Conservation (phyloP, 495 filamentous ascomycete species). For the Xylaria longipes region DNA sequence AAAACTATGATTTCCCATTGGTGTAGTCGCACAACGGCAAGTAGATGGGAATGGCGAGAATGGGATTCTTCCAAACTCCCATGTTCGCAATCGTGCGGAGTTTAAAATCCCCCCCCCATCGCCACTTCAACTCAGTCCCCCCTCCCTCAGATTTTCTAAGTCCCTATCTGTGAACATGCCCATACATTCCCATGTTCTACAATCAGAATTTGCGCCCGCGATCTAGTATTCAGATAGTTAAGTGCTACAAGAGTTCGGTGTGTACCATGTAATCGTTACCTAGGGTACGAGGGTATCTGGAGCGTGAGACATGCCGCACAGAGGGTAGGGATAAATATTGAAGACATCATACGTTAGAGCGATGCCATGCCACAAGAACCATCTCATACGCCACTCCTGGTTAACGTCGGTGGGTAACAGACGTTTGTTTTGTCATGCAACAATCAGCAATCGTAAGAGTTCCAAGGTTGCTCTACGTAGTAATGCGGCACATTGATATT, state of each 20-base stretch:
- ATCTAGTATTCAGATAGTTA: background rate
- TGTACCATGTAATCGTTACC: background rate
- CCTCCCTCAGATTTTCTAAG: background rate
- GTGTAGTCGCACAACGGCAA: slow-evolving; percentile 10
- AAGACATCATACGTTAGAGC: background rate
- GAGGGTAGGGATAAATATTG: background rate
- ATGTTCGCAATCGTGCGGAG: slow-evolving; percentile 16
- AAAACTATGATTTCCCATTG: no score
- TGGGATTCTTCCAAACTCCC: slow-evolving; percentile 29
- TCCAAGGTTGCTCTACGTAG: no score
- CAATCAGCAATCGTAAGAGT: background rate
- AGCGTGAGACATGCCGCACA: background rate
- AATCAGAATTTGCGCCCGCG: background rate
- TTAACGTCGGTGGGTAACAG: slow-evolving; percentile 2
- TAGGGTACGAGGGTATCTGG: background rate
- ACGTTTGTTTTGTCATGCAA: background rate
- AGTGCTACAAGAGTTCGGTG: background rate
- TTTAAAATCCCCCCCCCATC: background rate
- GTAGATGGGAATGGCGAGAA: background rate
- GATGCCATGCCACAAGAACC: background rate
- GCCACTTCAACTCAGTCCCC: background rate
- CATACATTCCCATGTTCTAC: background rate
- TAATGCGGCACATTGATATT: background rate
- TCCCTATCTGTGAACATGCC: background rate
- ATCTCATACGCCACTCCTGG: background rate